A percentile compares a stretch with the other conserved stretches of the same genome.
These are phyloP conservation scores for Pseudofabraea citricarpa DNA, from an alignment of 2,329 filamentous ascomycete genomes.

Conservation along the genomic window DNA sequence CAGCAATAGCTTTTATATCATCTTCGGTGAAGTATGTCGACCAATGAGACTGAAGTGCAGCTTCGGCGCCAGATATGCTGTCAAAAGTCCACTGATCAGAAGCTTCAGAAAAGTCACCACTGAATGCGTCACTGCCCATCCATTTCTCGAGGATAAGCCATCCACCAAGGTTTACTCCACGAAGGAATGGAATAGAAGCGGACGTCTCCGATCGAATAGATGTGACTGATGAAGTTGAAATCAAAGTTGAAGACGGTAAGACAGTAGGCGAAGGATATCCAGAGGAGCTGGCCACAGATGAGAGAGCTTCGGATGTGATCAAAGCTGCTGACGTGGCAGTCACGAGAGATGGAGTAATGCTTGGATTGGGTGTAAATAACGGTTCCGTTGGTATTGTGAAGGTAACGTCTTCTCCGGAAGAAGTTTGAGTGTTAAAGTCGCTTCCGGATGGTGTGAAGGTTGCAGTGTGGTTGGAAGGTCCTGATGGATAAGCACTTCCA, in stretches of 20 bases:
- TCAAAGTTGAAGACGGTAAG: not conserved
- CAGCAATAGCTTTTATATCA: constrained; percentile 38
- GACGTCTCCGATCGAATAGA: not conserved
- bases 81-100: constrained; percentile 27
- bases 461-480: constrained; percentile 4
- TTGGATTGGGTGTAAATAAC: constrained; percentile 7
- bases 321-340: not conserved
- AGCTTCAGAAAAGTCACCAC: constrained; percentile 22
- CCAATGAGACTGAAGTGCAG: constrained; percentile 44
- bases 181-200: constrained; percentile 24
- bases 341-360: not conserved
- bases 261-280: not conserved
- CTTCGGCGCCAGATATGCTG: constrained; percentile 35
- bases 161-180: constrained; percentile 31
- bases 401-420: not conserved
- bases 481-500: constrained; percentile 9
- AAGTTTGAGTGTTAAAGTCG: not conserved
- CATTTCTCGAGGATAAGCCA: constrained; percentile 33
- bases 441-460: not conserved
- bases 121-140: constrained; percentile 35
- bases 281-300: constrained; percentile 1
- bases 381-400: constrained; percentile 3
- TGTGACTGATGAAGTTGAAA: not conserved
- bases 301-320: not conserved
- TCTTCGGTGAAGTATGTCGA: constrained; percentile 42